These are phyloP conservation scores for Prunus dulcis DNA, from an alignment of 306 rosid species.

Conservation along the genomic window DNA sequence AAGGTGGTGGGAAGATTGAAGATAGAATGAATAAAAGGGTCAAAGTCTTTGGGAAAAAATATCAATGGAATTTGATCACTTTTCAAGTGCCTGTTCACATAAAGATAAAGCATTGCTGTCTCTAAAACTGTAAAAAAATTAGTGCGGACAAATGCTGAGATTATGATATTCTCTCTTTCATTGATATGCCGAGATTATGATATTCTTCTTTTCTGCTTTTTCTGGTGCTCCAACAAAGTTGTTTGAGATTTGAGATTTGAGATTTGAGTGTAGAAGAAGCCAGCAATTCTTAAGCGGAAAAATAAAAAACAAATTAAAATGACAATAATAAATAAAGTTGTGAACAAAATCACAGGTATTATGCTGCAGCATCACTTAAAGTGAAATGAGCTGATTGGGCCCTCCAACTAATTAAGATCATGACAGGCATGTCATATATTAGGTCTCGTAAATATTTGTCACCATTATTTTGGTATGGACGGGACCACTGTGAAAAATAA, in stretches of 20 bases:
- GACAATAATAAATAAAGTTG: too few relatives aligned
- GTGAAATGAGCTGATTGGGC: neutral
- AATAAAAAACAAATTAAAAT: too few relatives aligned
- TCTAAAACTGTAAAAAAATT: neutral
- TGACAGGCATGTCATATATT: neutral
- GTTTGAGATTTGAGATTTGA: neutral
- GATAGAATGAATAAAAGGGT: neutral
- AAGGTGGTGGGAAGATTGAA: neutral
- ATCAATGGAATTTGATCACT: constrained; percentile 7
- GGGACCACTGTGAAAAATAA: too few relatives aligned
- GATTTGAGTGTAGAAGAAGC: neutral
- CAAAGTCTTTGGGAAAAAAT: constrained; percentile 15
- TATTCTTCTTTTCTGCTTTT: constrained; percentile 8
- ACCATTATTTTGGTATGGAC: too few relatives aligned
- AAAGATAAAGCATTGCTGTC: neutral
- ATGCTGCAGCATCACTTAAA: constrained; percentile 3
- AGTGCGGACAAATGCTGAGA: constrained; percentile 9
- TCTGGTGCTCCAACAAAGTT: constrained; percentile 8
- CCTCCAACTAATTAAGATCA: neutral
- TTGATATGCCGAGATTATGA: constrained; percentile 5
- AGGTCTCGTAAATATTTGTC: neutral
- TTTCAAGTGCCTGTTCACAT: neutral
- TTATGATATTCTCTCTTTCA: constrained; percentile 12
- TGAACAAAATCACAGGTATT: neutral
- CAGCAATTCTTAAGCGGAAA: neutral